A percentile compares a stretch with the other conserved stretches of the same genome.
Conservation (phyloP, 768 basidiomycete genomes). For the Mycena latifolia region DNA sequence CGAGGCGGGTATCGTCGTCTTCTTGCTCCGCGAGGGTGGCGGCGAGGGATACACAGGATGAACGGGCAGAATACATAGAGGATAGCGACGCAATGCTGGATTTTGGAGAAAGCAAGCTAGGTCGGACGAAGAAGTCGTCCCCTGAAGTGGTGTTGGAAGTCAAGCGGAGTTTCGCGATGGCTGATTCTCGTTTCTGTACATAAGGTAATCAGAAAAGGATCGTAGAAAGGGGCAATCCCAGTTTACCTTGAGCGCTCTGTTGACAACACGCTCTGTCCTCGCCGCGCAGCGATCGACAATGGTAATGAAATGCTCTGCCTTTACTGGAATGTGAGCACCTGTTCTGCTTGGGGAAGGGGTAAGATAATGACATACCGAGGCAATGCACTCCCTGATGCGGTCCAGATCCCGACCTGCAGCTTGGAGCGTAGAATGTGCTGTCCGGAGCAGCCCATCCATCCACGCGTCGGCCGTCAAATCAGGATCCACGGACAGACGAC, state of each 20-base stretch:
- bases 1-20: constrained; percentile 72
- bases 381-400: constrained; percentile 65
- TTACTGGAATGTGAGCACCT: constrained; percentile 18
- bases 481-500: constrained; percentile 12
- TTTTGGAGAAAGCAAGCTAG: constrained; percentile 47
- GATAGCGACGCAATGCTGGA: constrained; percentile 58
- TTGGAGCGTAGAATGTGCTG: constrained; percentile 62
- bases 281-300: constrained; percentile 67
- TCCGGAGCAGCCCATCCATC: constrained; percentile 56
- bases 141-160: constrained; percentile 36
- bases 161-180: constrained; percentile 58
- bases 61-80: constrained; percentile 55
- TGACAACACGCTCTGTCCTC: constrained; percentile 68
- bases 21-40: constrained; percentile 65
- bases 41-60: constrained; percentile 61
- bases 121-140: constrained; percentile 38
- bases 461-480: constrained; percentile 47
- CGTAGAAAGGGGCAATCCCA: not conserved
- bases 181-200: constrained; percentile 61
- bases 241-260: constrained; percentile 67
- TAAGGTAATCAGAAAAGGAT: constrained; percentile 7
- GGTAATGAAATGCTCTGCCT: constrained; percentile 71
- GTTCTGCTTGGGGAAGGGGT: constrained; percentile 4
- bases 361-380: constrained; percentile 58
- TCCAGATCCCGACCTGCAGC: constrained; percentile 69